Percentiles rank a stretch among this genome's conserved stretches.
These are phyloP conservation scores for Sphaceloma murrayae DNA, from an alignment of 2,329 filamentous ascomycete species.

Conservation along the genomic window DNA sequence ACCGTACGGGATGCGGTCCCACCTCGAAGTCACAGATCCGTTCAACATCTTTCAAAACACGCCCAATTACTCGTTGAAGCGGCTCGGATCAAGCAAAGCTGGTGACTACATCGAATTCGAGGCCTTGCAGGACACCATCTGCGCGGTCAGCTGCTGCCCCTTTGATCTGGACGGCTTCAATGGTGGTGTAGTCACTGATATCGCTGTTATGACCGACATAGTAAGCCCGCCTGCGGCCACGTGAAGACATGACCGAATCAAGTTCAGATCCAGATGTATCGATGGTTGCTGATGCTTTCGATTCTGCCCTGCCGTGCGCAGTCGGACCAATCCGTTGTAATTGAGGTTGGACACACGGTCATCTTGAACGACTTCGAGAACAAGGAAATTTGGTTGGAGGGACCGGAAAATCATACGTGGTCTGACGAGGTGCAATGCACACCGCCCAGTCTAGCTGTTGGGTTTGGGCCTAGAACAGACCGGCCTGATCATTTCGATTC, in stretches of 20 bases:
- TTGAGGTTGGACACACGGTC: too few species aligned
- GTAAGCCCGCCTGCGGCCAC: neutral
- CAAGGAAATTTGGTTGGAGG: neutral
- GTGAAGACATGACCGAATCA: neutral
- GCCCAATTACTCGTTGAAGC: constrained; percentile 32
- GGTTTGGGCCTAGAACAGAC: neutral
- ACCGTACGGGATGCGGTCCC: constrained; percentile 28
- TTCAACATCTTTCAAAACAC: constrained; percentile 37
- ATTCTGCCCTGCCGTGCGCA: too few species aligned
- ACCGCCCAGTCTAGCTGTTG: constrained; percentile 3
- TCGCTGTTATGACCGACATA: constrained; percentile 28
- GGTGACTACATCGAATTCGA: constrained; percentile 34
- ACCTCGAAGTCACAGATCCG: constrained; percentile 31
- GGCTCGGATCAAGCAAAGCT: constrained; percentile 29
- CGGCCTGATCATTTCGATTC: neutral
- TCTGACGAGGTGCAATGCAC: neutral
- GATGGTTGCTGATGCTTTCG: too few species aligned
- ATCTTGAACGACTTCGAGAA: neutral
- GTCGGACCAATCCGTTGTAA: too few species aligned
- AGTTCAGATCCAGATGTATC: too few species aligned
- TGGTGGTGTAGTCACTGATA: constrained; percentile 32
- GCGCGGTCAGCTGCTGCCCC: constrained; percentile 32
- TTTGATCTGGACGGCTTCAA: constrained; percentile 33
- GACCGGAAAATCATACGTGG: neutral
- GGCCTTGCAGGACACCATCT: constrained; percentile 29